Conservation (phyloP, 129 eudicot species). For the Artemisia argyi region DNA sequence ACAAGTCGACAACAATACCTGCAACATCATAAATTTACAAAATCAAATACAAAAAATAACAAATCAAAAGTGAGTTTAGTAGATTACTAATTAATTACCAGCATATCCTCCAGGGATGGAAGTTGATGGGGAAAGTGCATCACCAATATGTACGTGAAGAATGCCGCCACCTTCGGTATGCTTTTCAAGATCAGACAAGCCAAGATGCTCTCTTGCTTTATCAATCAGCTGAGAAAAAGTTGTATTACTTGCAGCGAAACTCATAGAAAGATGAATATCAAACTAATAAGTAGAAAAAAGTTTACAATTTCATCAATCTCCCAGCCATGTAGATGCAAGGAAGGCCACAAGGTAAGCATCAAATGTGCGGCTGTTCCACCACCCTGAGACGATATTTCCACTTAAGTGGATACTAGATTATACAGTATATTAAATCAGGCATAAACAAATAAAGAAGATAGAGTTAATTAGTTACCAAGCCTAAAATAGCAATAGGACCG, state of each 20-base stretch:
- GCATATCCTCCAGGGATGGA: conserved; percentile 79
- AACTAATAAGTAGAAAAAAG: background rate
- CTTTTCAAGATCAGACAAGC: conserved; percentile 75
- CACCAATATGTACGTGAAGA: conserved; percentile 73
- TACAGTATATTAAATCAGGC: background rate
- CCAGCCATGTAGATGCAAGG: conserved; percentile 83
- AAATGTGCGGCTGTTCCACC: conserved; percentile 91
- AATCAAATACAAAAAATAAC: conserved; percentile 7
- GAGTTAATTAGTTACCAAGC: conserved; percentile 56
- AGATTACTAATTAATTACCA: conserved; percentile 43
- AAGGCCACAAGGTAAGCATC: conserved; percentile 87
- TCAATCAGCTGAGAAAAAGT: conserved; percentile 54
- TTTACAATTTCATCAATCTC: conserved; percentile 86
- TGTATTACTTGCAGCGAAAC: background rate
- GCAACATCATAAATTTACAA: conserved; percentile 12
- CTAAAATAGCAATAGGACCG: conserved; percentile 90
- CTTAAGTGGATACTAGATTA: no score
- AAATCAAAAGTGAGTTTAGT: background rate
- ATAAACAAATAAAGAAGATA: conserved; percentile 14
- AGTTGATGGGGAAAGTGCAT: conserved; percentile 65
- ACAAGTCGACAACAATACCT: conserved; percentile 87
- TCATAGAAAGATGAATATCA: no score
- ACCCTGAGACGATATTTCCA: conserved; percentile 48
- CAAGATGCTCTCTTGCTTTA: conserved; percentile 79
- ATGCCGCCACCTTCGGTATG: conserved; percentile 62